These are phyloP conservation scores for Tilletia caries DNA, from an alignment of 1,284 basidiomycete species.

Conservation along the genomic window DNA sequence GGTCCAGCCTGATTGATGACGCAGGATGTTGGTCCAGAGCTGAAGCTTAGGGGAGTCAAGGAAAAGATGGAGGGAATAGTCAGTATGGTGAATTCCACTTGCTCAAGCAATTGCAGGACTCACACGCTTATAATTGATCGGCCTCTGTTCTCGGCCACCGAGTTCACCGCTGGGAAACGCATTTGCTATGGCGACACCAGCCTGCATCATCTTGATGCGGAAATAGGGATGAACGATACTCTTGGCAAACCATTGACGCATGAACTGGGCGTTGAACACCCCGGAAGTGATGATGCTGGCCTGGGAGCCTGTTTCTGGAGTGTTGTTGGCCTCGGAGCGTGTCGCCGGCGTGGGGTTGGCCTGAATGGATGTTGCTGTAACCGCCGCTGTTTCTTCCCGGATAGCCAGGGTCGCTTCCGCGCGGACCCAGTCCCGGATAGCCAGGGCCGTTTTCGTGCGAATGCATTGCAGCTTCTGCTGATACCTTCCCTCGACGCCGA, in stretches of 20 bases:
- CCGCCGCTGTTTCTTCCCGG: too few relatives aligned
- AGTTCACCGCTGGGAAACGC: background rate
- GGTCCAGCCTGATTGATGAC: constrained; percentile 48
- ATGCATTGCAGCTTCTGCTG: too few relatives aligned
- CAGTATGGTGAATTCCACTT: background rate
- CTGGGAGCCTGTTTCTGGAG: too few relatives aligned
- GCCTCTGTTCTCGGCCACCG: background rate
- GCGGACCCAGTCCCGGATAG: too few relatives aligned
- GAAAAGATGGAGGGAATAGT: background rate
- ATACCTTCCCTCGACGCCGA: too few relatives aligned
- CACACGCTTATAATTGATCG: background rate
- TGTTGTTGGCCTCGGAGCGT: too few relatives aligned
- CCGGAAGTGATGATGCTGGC: background rate
- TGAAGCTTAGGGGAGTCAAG: constrained; percentile 28
- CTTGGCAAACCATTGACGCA: constrained; percentile 43
- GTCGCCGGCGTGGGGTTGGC: too few relatives aligned
- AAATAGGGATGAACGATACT: constrained; percentile 42
- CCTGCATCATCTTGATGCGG: constrained; percentile 27
- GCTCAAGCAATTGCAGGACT: background rate
- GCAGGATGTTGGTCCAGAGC: constrained; percentile 51
- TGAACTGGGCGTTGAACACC: constrained; percentile 24
- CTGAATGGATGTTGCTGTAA: too few relatives aligned
- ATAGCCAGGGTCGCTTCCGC: too few relatives aligned
- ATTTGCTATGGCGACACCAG: constrained; percentile 32
- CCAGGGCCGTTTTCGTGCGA: too few relatives aligned